Evolutionary conservation across 2,329 filamentous ascomycete genomes (phyloP).

Genomic region (Xylariaceae sp.): DNA sequence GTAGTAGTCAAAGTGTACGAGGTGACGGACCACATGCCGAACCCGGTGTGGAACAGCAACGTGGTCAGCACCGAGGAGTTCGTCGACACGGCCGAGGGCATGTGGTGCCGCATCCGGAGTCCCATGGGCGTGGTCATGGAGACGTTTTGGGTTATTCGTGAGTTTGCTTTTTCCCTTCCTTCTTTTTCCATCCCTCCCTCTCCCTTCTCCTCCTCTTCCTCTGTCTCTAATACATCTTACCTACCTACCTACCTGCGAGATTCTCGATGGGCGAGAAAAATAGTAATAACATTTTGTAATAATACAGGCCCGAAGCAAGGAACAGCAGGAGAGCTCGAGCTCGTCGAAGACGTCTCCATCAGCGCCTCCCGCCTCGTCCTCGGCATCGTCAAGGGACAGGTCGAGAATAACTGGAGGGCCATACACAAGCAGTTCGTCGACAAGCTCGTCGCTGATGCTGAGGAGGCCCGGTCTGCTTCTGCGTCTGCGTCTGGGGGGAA

Average conservation of each 20-base stretch:
- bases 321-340: slow-evolving; percentile 29
- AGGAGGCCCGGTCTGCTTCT: not conserved
- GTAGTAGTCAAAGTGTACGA: slow-evolving; percentile 36
- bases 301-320: too few species aligned
- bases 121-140: slow-evolving; percentile 49
- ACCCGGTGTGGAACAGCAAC: slow-evolving; percentile 50
- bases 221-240: too few species aligned
- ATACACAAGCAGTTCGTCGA: slow-evolving; percentile 46
- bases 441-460: slow-evolving; percentile 32
- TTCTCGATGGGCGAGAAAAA: not conserved
- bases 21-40: slow-evolving; percentile 48
- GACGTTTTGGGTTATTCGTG: slow-evolving; percentile 40
- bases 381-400: slow-evolving; percentile 44
- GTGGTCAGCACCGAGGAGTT: slow-evolving; percentile 52
- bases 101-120: slow-evolving; percentile 47
- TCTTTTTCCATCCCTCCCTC: too few species aligned
- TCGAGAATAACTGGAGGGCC: slow-evolving; percentile 44
- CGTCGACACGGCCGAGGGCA: slow-evolving; percentile 41
- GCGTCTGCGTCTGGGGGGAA: not conserved
- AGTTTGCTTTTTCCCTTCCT: too few species aligned
- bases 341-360: slow-evolving; percentile 47
- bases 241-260: too few species aligned
- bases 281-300: slow-evolving; percentile 17
- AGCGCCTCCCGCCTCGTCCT: slow-evolving; percentile 45
- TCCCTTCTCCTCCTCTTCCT: too few species aligned